Evolutionary conservation across 1,284 basidiomycete species (phyloP), one percentile per base, ranked within the genome.

Genomic region (Heterobasidion parviporum): DNA sequence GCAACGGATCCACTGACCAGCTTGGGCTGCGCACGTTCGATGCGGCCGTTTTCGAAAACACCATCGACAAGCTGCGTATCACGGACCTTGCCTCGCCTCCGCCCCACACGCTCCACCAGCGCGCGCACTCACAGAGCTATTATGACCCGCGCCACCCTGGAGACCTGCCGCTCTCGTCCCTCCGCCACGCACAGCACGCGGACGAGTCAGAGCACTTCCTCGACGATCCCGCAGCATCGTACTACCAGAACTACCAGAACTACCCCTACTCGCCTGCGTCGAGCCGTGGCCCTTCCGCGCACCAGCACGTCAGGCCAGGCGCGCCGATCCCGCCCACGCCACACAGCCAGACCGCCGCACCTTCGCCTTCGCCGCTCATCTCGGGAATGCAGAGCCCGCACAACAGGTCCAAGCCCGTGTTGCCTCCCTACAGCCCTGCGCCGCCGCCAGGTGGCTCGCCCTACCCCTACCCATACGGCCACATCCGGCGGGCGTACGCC

Each of bases 301-400:
- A 63, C 54, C 58, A 74, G 8, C 32, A 64, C 53, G 57, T 74
- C 6, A 79, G 87, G 0, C 85, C 87, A 0, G 79, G 81, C 55
- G 87, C 85, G 0, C 87, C 87, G 6, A 78, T 89, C 49, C 87
- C 87, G 0, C 86, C 86, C 0, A 89, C 87, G 0, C 87, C 87
- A 5, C 83, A 86, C 57, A 85, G 79, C 56, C 82, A 86, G 58
- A 87, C 85, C 0, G 79, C 82, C 6, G 85, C 86, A 1, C 83
- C 85, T 0, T 81, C 82, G 0, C 82, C 83, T 0, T 85, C 84
- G 1, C 85, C 84, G 0, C 69, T 82, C 16, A 66, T 82, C 47
- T 77, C 77, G 0, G 72, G 74, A 53, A 72, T 71, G 57, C 71
- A 70, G 16, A 69, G 68, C 53, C 68, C 62, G 57, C 73, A 68